A percentile compares a stretch with the other conserved stretches of the same genome.
Evolutionary conservation across 2,329 filamentous ascomycete species (phyloP).

Genomic region (Ceratocystis eucalypticola): DNA sequence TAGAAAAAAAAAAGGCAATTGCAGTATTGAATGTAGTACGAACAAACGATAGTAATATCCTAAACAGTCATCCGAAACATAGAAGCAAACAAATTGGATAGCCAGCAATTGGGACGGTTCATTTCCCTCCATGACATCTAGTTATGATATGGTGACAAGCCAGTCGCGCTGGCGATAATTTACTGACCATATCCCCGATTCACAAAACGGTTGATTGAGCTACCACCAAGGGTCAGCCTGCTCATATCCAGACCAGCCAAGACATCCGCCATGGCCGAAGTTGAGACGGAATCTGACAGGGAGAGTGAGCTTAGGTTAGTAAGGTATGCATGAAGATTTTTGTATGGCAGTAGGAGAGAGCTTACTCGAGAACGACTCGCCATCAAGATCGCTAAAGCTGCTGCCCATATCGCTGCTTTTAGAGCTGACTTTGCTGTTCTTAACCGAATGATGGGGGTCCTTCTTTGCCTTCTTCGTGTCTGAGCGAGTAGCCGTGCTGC

Average conservation of each 20-base stretch:
- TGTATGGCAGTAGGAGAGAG: background rate
- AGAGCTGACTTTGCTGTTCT: conserved; percentile 37
- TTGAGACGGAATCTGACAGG: conserved; percentile 58
- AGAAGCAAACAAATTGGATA: background rate
- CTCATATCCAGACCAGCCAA: conserved; percentile 52
- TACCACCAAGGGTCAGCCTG: conserved; percentile 25
- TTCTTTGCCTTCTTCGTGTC: conserved; percentile 50
- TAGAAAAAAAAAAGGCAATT: background rate
- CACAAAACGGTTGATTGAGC: conserved; percentile 20
- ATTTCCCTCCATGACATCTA: background rate
- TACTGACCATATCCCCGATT: conserved; percentile 5
- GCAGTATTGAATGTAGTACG: background rate
- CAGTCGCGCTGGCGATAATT: background rate
- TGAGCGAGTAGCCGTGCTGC: conserved; percentile 33
- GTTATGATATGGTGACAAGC: background rate
- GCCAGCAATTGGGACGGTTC: background rate
- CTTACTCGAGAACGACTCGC: conserved; percentile 29
- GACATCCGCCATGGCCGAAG: conserved; percentile 67
- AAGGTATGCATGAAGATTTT: background rate
- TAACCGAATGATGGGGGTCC: conserved; percentile 39
- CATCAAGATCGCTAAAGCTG: conserved; percentile 75
- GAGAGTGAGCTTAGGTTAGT: conserved; percentile 8
- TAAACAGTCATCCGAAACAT: background rate
- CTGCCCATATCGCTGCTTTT: conserved; percentile 70
- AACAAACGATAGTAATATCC: background rate